phyloP scores from a whole-genome alignment of 1,284 basidiomycete species.

The Cryptococcus sp. region DNA sequence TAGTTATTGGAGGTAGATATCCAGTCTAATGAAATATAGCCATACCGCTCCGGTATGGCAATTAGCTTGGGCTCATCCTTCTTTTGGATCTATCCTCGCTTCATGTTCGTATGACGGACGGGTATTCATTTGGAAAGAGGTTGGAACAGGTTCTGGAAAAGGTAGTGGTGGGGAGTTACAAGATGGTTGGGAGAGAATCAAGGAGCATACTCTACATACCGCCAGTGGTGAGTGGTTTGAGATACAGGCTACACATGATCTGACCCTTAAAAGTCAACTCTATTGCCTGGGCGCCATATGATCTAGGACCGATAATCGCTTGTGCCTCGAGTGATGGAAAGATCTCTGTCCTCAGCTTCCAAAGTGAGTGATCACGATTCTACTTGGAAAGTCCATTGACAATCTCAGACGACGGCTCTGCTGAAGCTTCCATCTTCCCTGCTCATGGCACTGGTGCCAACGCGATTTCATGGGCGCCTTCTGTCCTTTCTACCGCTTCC shows the following conservation, averaged over 20 bases:
- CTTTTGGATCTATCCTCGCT: slow-evolving; percentile 91
- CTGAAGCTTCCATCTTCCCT: slow-evolving; percentile 91
- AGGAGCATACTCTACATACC: slow-evolving; percentile 91
- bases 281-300: slow-evolving; percentile 96
- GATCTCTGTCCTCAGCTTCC: slow-evolving; percentile 93
- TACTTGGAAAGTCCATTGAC: neutral
- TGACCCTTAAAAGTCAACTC: slow-evolving; percentile 66
- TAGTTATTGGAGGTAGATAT: neutral
- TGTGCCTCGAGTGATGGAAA: slow-evolving; percentile 99
- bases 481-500: slow-evolving; percentile 52
- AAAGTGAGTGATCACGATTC: slow-evolving; percentile 59
- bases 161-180: slow-evolving; percentile 48
- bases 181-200: slow-evolving; percentile 81
- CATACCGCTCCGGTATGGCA: slow-evolving; percentile 99
- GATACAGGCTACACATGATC: too few relatives aligned
- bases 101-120: slow-evolving; percentile 98
- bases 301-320: slow-evolving; percentile 91
- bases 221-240: slow-evolving; percentile 68
- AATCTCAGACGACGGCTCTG: slow-evolving; percentile 82
- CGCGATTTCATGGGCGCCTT: slow-evolving; percentile 95
- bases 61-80: slow-evolving; percentile 97
- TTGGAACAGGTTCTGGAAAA: slow-evolving; percentile 37
- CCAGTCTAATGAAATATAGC: slow-evolving; percentile 40
- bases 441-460: slow-evolving; percentile 96
- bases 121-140: slow-evolving; percentile 96